phyloP scores from a whole-genome alignment of 2,329 filamentous ascomycete genomes.

The Malbranchea zuffiana region DNA sequence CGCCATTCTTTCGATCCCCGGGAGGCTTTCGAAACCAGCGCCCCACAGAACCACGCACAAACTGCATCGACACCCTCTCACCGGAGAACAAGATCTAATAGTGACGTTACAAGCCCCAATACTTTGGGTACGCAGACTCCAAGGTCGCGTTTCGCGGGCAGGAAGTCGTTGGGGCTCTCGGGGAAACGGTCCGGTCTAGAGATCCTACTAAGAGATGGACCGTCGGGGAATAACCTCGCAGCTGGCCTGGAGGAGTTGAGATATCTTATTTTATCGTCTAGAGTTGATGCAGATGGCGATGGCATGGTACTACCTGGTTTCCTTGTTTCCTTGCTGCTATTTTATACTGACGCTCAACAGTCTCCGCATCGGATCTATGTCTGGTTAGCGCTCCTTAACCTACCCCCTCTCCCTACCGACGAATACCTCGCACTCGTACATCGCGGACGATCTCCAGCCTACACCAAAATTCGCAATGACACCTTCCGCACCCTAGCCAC shows the following conservation, averaged over 20 bases:
- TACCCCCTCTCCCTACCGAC: conserved; percentile 73
- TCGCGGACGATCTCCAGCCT: conserved; percentile 84
- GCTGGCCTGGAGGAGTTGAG: conserved; percentile 38
- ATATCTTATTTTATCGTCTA: conserved; percentile 40
- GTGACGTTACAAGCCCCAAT: conserved; percentile 49
- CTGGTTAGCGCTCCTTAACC: conserved; percentile 88
- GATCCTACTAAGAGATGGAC: conserved; percentile 67
- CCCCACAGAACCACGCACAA: conserved; percentile 19
- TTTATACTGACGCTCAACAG: conserved; percentile 37
- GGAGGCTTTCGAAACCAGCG: conserved; percentile 8
- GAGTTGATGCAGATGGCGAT: conserved; percentile 42
- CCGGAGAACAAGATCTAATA: conserved; percentile 58
- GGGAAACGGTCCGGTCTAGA: conserved; percentile 51
- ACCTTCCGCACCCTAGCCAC: conserved; percentile 94
- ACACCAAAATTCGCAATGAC: conserved; percentile 96
- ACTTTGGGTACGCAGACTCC: conserved; percentile 19
- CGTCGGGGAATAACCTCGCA: conserved; percentile 53
- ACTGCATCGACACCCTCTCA: conserved; percentile 16
- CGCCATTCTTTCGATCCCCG: conserved; percentile 19
- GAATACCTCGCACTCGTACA: conserved; percentile 83
- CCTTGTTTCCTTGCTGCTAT: conserved; percentile 9
- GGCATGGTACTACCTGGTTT: conserved; percentile 37
- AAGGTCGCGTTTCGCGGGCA: conserved; percentile 23
- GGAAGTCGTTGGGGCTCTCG: conserved; percentile 36
- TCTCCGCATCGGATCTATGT: conserved; percentile 89